Conservation (phyloP, 177 flowering plant species). For the Vitis hybrid region DNA sequence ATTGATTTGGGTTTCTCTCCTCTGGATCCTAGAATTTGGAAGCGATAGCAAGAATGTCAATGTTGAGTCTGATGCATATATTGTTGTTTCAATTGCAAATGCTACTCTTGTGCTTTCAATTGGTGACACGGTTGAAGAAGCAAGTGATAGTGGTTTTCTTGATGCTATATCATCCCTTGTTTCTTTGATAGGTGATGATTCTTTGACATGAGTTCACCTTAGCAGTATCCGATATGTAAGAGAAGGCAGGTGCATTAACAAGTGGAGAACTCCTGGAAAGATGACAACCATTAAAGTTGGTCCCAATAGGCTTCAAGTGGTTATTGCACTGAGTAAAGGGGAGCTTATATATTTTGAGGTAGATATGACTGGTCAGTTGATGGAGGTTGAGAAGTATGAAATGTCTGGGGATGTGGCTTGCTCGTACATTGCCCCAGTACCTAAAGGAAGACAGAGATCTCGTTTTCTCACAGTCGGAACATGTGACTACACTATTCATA, state of each 20-base stretch:
- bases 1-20: too few relatives aligned
- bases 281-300: slow-evolving; percentile 94
- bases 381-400: slow-evolving; percentile 97
- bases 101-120: slow-evolving; percentile 98
- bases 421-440: slow-evolving; percentile 96
- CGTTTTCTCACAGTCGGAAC: slow-evolving; percentile 97
- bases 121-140: slow-evolving; percentile 99
- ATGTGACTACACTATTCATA: slow-evolving; percentile 88
- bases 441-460: slow-evolving; percentile 97
- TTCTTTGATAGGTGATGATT: slow-evolving; percentile 94
- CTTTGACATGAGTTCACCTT: slow-evolving; percentile 97
- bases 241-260: slow-evolving; percentile 94
- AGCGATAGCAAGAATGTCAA: slow-evolving; percentile 49
- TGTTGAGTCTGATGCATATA: slow-evolving; percentile 98
- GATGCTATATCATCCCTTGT: slow-evolving; percentile 96
- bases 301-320: slow-evolving; percentile 95
- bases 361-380: slow-evolving; percentile 86
- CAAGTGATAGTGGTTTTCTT: slow-evolving; percentile 94
- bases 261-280: slow-evolving; percentile 99
- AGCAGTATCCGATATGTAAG: slow-evolving; percentile 95
- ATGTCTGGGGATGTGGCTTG: slow-evolving; percentile 98
- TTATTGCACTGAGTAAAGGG: slow-evolving; percentile 93
- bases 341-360: slow-evolving; percentile 98
- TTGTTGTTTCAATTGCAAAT: slow-evolving; percentile 94
- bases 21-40: too few relatives aligned